These are phyloP conservation scores for Podila verticillata DNA, from an alignment of 192 early-diverging fungal genomes.

Conservation along the genomic window DNA sequence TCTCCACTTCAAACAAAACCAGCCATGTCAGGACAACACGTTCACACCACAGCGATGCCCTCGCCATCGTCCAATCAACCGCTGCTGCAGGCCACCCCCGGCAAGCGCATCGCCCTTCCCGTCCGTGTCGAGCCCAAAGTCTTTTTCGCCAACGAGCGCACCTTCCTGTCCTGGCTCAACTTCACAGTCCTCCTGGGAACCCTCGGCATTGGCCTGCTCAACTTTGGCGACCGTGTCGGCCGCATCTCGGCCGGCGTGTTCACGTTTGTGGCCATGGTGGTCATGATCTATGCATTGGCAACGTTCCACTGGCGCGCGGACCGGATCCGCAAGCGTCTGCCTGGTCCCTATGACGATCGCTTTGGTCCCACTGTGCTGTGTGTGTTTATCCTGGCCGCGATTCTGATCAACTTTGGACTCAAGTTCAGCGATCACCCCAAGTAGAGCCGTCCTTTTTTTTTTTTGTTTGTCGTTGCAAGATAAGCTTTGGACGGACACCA, in stretches of 20 bases:
- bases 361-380: slow-evolving; percentile 79
- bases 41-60: slow-evolving; percentile 28
- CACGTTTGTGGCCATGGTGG: slow-evolving; percentile 69
- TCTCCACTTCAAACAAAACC: neutral
- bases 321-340: slow-evolving; percentile 70
- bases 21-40: slow-evolving; percentile 18
- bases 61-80: slow-evolving; percentile 31
- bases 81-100: slow-evolving; percentile 35
- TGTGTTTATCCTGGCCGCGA: slow-evolving; percentile 68
- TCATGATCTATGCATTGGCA: slow-evolving; percentile 83
- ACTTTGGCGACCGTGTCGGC: slow-evolving; percentile 81
- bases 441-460: too few relatives aligned
- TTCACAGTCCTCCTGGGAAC: slow-evolving; percentile 82
- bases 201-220: slow-evolving; percentile 80
- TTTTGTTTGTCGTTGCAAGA: too few relatives aligned
- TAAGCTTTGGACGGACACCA: neutral
- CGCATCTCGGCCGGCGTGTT: slow-evolving; percentile 65
- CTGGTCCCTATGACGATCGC: slow-evolving; percentile 81
- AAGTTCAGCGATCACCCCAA: slow-evolving; percentile 9
- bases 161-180: slow-evolving; percentile 90
- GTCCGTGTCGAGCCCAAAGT: slow-evolving; percentile 90
- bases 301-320: slow-evolving; percentile 81
- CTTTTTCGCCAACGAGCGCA: slow-evolving; percentile 95
- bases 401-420: slow-evolving; percentile 74
- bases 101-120: slow-evolving; percentile 80